phyloP scores from a whole-genome alignment of 305 asterid species.

The Coffea humblotiana region DNA sequence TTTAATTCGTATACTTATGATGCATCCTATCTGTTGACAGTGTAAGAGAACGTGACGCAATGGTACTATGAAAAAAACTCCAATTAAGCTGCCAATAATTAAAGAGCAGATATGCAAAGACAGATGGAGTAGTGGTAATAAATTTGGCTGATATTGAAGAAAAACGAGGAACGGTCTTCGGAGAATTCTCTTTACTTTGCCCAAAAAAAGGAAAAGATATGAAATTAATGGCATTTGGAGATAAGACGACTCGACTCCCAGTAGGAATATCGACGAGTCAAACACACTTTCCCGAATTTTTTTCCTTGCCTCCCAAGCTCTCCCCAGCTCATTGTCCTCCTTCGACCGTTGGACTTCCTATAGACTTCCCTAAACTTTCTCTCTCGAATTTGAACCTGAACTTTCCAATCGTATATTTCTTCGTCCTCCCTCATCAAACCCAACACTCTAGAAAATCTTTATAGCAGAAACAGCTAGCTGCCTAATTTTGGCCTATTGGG shows the following conservation, averaged over 20 bases:
- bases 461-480: neutral
- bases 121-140: neutral
- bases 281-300: neutral
- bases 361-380: constrained; percentile 21
- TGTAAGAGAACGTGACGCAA: neutral
- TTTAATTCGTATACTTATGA: neutral
- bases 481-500: constrained; percentile 8
- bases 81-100: neutral
- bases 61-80: neutral
- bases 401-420: constrained; percentile 9
- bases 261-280: neutral
- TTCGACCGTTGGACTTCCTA: constrained; percentile 4
- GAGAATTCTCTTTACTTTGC: neutral
- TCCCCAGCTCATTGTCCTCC: constrained; percentile 7
- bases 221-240: neutral
- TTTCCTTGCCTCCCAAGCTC: constrained; percentile 8
- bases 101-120: neutral
- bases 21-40: neutral
- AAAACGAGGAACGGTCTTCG: neutral
- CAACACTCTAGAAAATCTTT: neutral
- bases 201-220: neutral
- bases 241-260: neutral
- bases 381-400: neutral
- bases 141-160: neutral
- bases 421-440: constrained; percentile 3